Evolutionary conservation across 2,329 filamentous ascomycete species (phyloP).

Genomic region (Epichloe festucae): DNA sequence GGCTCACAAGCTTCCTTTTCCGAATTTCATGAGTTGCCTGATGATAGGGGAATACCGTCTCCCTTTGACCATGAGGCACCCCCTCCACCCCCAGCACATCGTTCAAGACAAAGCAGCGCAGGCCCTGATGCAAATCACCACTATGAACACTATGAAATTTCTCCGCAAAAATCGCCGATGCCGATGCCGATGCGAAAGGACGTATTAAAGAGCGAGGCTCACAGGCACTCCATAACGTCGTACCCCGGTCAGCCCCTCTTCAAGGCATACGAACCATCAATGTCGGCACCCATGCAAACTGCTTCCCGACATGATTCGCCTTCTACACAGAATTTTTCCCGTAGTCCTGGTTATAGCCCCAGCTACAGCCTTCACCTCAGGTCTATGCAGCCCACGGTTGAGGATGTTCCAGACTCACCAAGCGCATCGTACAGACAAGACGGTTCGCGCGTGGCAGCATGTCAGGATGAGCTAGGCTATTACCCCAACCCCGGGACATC

Average conservation of each 20-base stretch:
- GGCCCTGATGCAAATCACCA: slow-evolving; percentile 27
- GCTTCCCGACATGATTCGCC: slow-evolving; percentile 22
- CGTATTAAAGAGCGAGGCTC: slow-evolving; percentile 43
- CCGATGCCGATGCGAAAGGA: slow-evolving; percentile 47
- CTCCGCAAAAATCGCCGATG: slow-evolving; percentile 30
- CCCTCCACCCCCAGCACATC: slow-evolving; percentile 44
- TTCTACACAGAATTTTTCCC: slow-evolving; percentile 34
- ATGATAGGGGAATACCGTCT: slow-evolving; percentile 21
- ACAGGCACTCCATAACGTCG: slow-evolving; percentile 35
- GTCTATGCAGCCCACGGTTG: slow-evolving; percentile 49
- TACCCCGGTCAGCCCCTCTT: slow-evolving; percentile 44
- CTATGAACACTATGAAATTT: slow-evolving; percentile 31
- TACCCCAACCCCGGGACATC: slow-evolving; percentile 28
- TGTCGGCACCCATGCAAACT: slow-evolving; percentile 20
- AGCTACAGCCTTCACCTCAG: slow-evolving; percentile 33
- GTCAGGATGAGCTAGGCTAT: slow-evolving; percentile 26
- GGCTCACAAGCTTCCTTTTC: slow-evolving; percentile 21
- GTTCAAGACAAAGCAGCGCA: slow-evolving; percentile 32
- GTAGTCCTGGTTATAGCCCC: slow-evolving; percentile 33
- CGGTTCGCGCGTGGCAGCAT: slow-evolving; percentile 11
- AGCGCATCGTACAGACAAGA: slow-evolving; percentile 15
- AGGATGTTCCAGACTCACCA: slow-evolving; percentile 47
- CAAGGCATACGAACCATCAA: slow-evolving; percentile 35
- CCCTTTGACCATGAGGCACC: slow-evolving; percentile 32
- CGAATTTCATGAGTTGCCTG: slow-evolving; percentile 21